A percentile compares a stretch with the other conserved stretches of the same genome.
phyloP scores from a whole-genome alignment of 78 protist genomes.

The Dictyostelium citrinum region DNA sequence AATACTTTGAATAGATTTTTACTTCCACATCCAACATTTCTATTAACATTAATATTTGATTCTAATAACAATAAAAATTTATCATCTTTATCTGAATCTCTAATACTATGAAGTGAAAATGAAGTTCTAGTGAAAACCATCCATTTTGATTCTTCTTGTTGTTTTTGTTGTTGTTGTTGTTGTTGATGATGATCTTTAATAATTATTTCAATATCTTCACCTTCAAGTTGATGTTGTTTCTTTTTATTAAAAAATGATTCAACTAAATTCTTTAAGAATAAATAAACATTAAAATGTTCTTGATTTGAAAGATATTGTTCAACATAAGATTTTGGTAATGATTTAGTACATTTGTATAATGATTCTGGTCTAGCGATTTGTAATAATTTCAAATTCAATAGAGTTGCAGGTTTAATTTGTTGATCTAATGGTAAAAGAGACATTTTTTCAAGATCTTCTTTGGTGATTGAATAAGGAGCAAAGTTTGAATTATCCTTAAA shows the following conservation, averaged over 20 bases:
- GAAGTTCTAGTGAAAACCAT: constrained; percentile 46
- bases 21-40: neutral
- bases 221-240: neutral
- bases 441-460: neutral
- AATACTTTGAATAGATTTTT: constrained; percentile 4
- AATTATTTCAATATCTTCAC: too few relatives aligned
- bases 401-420: neutral
- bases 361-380: constrained; percentile 69
- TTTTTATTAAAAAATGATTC: neutral
- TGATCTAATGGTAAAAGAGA: neutral
- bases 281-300: constrained; percentile 45
- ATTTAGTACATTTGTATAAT: neutral
- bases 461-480: neutral
- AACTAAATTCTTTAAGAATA: constrained; percentile 14
- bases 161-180: neutral
- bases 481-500: neutral
- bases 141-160: constrained; percentile 18
- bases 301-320: constrained; percentile 34
- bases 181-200: too few relatives aligned
- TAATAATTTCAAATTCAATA: constrained; percentile 37
- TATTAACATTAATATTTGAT: neutral
- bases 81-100: neutral
- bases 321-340: constrained; percentile 13
- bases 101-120: neutral
- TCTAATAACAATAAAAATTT: neutral